Conservation (phyloP, 2,329 filamentous ascomycete species). For the Alternaria longipes region DNA sequence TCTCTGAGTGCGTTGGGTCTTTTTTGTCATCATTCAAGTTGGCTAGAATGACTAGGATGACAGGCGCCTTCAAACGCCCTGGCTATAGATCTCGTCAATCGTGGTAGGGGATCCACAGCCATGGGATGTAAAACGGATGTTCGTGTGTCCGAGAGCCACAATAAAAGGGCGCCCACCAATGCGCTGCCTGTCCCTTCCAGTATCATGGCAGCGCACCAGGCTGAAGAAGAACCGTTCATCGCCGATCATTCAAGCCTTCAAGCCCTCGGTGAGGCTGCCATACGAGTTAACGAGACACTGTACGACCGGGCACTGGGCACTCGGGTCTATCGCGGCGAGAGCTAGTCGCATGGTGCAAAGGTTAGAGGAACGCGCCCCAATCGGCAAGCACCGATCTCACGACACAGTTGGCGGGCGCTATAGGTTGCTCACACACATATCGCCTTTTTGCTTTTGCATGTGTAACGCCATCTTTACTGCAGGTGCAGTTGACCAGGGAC, state of each 20-base stretch:
- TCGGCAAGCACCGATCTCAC: slow-evolving; percentile 22
- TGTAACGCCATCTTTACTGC: slow-evolving; percentile 23
- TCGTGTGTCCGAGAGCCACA: slow-evolving; percentile 18
- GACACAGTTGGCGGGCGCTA: background rate
- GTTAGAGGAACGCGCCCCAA: slow-evolving; percentile 12
- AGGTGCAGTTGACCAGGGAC: slow-evolving; percentile 23
- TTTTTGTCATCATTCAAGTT: slow-evolving; percentile 18
- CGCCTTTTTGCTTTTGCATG: slow-evolving; percentile 28
- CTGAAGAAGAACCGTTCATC: slow-evolving; percentile 27
- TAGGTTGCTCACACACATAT: background rate
- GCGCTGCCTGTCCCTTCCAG: slow-evolving; percentile 23
- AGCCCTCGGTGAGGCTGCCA: slow-evolving; percentile 11
- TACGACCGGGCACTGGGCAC: slow-evolving; percentile 4
- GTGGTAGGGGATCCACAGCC: slow-evolving; percentile 25
- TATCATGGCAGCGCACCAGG: slow-evolving; percentile 18
- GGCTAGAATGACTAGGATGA: slow-evolving; percentile 18
- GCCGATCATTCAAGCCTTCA: slow-evolving; percentile 31
- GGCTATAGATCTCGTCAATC: slow-evolving; percentile 17
- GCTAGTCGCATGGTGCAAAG: slow-evolving; percentile 10
- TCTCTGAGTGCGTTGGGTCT: background rate
- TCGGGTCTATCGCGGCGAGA: background rate
- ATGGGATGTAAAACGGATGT: slow-evolving; percentile 22
- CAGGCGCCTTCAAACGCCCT: slow-evolving; percentile 31
- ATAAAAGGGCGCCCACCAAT: slow-evolving; percentile 15
- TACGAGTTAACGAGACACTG: slow-evolving; percentile 2